These are phyloP conservation scores for Ogataea salicorniae DNA, from an alignment of 805 yeast genomes.

Conservation along the genomic window DNA sequence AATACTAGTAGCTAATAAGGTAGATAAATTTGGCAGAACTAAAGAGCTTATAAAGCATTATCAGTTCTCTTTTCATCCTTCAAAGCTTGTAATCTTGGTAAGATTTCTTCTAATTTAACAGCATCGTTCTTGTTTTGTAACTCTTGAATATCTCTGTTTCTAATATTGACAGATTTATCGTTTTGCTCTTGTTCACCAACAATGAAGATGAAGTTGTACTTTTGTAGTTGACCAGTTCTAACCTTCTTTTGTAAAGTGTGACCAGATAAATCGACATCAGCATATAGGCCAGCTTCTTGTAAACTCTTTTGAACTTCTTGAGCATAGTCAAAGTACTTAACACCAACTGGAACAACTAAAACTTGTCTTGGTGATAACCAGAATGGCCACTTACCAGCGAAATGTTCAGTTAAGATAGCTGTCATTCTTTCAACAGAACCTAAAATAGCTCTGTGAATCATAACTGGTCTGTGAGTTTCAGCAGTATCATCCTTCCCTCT, in stretches of 20 bases:
- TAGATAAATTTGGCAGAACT: no score
- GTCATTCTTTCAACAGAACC: conserved; percentile 99
- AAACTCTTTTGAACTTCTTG: conserved; percentile 65
- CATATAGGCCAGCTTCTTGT: conserved; percentile 74
- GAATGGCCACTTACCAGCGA: conserved; percentile 99
- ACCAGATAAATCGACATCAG: conserved; percentile 90
- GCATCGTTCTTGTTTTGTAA: conserved; percentile 91
- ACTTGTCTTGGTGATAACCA: conserved; percentile 99
- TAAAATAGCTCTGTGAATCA: conserved; percentile 98
- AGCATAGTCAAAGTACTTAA: conserved; percentile 87
- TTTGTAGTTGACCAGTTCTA: conserved; percentile 91
- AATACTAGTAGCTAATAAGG: no score
- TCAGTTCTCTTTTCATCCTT: conserved; percentile 72
- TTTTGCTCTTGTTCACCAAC: conserved; percentile 94
- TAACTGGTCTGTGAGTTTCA: conserved; percentile 81
- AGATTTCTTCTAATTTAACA: conserved; percentile 64
- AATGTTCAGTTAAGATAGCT: conserved; percentile 96
- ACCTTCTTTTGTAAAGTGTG: conserved; percentile 98
- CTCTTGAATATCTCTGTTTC: conserved; percentile 92
- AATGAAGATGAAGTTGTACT: conserved; percentile 91
- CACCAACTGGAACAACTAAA: conserved; percentile 94
- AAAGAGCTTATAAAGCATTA: conserved; percentile 34
- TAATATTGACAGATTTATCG: conserved; percentile 78
- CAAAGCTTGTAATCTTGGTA: conserved; percentile 61
- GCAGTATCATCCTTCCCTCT: conserved; percentile 61